A percentile compares a stretch with the other conserved stretches of the same genome.
phyloP scores from a whole-genome alignment of 345 rosid genomes.

The Toxicodendron radicans region DNA sequence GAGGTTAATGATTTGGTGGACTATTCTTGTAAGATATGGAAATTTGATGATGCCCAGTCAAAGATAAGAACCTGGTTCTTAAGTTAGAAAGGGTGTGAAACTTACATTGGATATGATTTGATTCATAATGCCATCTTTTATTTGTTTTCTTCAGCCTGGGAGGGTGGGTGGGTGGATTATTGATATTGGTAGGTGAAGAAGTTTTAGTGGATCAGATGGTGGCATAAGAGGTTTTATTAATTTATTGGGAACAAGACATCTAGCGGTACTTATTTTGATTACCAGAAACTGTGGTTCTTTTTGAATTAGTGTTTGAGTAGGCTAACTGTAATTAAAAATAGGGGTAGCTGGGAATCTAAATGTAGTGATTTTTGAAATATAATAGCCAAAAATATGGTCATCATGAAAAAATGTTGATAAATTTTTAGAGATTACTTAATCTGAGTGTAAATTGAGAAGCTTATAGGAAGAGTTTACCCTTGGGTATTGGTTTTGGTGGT shows the following conservation, averaged over 20 bases:
- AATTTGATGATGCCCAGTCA: background rate
- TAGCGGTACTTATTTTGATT: background rate
- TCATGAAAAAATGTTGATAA: background rate
- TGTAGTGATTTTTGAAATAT: background rate
- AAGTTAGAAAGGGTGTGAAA: background rate
- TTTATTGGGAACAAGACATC: background rate
- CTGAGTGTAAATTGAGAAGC: background rate
- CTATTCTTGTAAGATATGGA: background rate
- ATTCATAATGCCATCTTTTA: background rate
- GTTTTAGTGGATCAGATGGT: conserved; percentile 5
- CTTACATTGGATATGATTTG: background rate
- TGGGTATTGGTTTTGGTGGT: background rate
- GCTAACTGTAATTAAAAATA: background rate
- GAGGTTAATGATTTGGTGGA: background rate
- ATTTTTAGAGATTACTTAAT: background rate
- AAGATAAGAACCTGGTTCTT: background rate
- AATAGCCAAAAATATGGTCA: background rate
- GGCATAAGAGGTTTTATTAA: background rate
- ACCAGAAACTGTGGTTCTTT: background rate
- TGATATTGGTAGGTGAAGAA: background rate
- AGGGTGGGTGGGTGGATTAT: background rate
- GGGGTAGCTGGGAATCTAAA: background rate
- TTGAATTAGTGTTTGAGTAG: background rate
- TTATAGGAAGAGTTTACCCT: background rate
- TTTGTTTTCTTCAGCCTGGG: background rate